Base-by-base conservation (phyloP, 768 basidiomycete genomes). In the Mrakia gelida region DNA sequence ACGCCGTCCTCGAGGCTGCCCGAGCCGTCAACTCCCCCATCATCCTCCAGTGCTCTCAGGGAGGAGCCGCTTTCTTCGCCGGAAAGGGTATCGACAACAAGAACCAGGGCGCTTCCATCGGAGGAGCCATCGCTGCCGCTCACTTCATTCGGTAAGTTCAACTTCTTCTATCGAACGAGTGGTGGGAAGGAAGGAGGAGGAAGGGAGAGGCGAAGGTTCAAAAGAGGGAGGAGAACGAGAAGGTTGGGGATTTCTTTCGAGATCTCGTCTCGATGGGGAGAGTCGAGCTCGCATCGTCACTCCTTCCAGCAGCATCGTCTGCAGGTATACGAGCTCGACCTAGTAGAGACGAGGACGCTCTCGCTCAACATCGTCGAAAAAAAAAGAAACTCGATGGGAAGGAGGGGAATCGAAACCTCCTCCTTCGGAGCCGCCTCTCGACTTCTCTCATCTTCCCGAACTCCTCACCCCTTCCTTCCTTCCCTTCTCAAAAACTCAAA, bases 41-140 rank as follows among this genome's bases (percentile, higher is more conserved):
- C 86, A 98, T 99, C 86, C 87, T 98, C 82, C 97, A 98, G 84
- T 91, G 95, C 80, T 99, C 97, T 75, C 95, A 99, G 85, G 97
- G 97, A 77, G 97, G 97, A 82, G 89, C 90, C 80, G 96, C 95
- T 73, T 98, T 92, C 88, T 98, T 92, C 83, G 94, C 94, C 65
- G 97, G 97, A 80, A 99, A 99, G 86, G 96, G 95, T 41, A 89
- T 99, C 77, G 86, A 92, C 82, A 98, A 98, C 85, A 78, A 81
- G 71, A 91, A 94, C 81, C 97, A 98, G 83, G 91, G 98, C 85
- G 97, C 94, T 8, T 98, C 96, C 63, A 91, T 95, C 83, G 85
- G 88, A n/a, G 97, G 97, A 83, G 94, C 97, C 80, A 85, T 92
- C 82, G 92, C 94, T 74, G 95, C 94, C 75, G 97, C 96, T 38